Base-by-base conservation (phyloP, 345 rosid genomes). In the Sisymbrium altissimum region DNA sequence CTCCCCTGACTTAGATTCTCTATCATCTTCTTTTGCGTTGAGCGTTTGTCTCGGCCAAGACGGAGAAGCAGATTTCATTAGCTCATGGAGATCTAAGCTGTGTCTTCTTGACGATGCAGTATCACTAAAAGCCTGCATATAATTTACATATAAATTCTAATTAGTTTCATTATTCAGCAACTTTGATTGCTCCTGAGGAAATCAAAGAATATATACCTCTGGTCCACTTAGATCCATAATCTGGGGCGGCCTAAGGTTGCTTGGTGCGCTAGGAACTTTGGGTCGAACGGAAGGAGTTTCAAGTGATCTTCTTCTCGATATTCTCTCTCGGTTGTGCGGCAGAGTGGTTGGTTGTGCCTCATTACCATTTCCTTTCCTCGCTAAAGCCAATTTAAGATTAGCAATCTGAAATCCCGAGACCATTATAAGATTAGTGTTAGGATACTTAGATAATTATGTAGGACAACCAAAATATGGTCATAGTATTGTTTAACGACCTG, bases 61-160 rank as follows among this genome's bases (percentile, higher is more conserved):
- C 17, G 87, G 90, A 46, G 85, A 78, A 68, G 87, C 87, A 19
- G 96, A 86, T 72, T 80, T 81, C 18, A 83, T 66, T 41, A 86
- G 77, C 80, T 94, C 97, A 32, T 79, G 88, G 53, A 84, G 84
- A 83, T 92, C 97, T 54, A 85, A 74, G 80, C 89, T 89, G 52
- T 67, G 88, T 71, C 84, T 85, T 75, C 84, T 92, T 15, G 83
- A 83, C 56, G 84, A 50, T 66, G 80, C 64, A n/a, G 88, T 62
- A 11, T 78, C 80, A 45, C 81, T 83, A 74, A 36, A 74, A 64
- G 72, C 54, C 84, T 79, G 74, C 66, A 77, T 63, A 63, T 10
- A 44, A 23, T 23, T 23, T 18, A 35, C 30, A 46, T 38, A 12
- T 62, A 18, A 21, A 44, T 35, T 57, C n/a, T 65, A 45, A 4